These are phyloP conservation scores for Litsea cubeba DNA, from an alignment of 164 flowering plant species.

Conservation along the genomic window DNA sequence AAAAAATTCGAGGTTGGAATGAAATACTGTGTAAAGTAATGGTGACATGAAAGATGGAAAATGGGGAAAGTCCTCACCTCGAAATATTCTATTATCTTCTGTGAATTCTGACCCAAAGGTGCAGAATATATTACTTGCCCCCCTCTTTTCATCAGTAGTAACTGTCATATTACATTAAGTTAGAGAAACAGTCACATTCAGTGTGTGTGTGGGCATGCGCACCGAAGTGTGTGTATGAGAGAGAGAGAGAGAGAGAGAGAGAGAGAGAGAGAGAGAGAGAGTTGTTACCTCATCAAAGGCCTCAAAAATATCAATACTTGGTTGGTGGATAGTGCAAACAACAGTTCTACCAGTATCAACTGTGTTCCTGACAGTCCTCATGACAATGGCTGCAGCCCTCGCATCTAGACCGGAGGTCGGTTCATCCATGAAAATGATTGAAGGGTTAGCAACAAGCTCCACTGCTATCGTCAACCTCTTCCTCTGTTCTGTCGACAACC, in stretches of 20 bases:
- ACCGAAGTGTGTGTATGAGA: neutral
- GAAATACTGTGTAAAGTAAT: too few species aligned
- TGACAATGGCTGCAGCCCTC: constrained; percentile 98
- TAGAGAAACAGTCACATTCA: neutral
- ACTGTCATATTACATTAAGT: constrained; percentile 22
- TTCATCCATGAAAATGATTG: constrained; percentile 99
- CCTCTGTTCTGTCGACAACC: constrained; percentile 94
- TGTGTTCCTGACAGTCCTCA: constrained; percentile 97
- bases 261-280: neutral
- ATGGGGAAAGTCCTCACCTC: constrained; percentile 42
- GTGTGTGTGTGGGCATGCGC: neutral
- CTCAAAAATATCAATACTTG: constrained; percentile 98
- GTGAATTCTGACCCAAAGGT: constrained; percentile 73
- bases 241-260: constrained; percentile 1
- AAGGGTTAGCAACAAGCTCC: constrained; percentile 98
- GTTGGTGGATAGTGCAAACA: constrained; percentile 98
- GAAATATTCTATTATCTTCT: constrained; percentile 71
- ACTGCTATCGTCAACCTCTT: constrained; percentile 98
- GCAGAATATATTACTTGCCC: constrained; percentile 92
- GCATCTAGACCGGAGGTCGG: constrained; percentile 99
- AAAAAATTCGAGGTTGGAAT: too few species aligned
- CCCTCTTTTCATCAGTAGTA: constrained; percentile 88
- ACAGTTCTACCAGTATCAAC: constrained; percentile 99
- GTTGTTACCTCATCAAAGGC: constrained; percentile 83
- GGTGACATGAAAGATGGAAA: neutral